A percentile compares a stretch with the other conserved stretches of the same genome.
These are phyloP conservation scores for Skeletonema marinoi DNA, from an alignment of 108 stramenopile species.

Conservation along the genomic window DNA sequence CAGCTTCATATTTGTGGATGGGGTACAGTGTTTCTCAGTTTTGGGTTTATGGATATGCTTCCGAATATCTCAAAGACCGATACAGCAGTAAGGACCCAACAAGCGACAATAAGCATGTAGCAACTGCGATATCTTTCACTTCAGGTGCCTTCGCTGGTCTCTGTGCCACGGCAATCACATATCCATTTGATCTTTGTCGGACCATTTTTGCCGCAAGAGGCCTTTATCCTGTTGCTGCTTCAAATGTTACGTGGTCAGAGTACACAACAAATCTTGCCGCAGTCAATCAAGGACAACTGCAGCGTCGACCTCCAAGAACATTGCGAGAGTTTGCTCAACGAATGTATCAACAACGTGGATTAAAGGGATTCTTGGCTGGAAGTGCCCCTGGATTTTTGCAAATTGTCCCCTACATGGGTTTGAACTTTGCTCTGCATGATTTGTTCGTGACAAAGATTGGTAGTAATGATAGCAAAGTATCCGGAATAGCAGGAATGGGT, in stretches of 20 bases:
- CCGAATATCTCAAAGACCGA: slow-evolving; percentile 24
- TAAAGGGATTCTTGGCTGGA: slow-evolving; percentile 89
- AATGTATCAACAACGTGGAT: slow-evolving; percentile 63
- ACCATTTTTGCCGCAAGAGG: slow-evolving; percentile 91
- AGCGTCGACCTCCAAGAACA: slow-evolving; percentile 56
- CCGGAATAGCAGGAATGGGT: slow-evolving; percentile 76
- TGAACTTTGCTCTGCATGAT: slow-evolving; percentile 93
- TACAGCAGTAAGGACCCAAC: not conserved
- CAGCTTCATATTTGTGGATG: slow-evolving; percentile 92
- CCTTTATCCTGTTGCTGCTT: slow-evolving; percentile 39
- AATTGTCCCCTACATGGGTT: slow-evolving; percentile 94
- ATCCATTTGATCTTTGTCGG: slow-evolving; percentile 92
- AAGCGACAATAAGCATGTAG: slow-evolving; percentile 13
- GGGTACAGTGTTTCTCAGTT: slow-evolving; percentile 92
- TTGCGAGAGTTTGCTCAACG: slow-evolving; percentile 64
- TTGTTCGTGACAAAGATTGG: slow-evolving; percentile 47
- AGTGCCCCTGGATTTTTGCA: slow-evolving; percentile 71
- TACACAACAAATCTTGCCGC: slow-evolving; percentile 19
- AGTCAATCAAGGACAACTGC: slow-evolving; percentile 17
- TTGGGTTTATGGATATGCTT: slow-evolving; percentile 64
- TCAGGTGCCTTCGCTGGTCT: slow-evolving; percentile 84
- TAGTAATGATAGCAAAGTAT: slow-evolving; percentile 32
- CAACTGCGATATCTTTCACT: slow-evolving; percentile 51
- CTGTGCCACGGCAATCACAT: slow-evolving; percentile 84
- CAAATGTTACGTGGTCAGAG: slow-evolving; percentile 48